Conservation (phyloP, 192 early-diverging fungal genomes). For the Spizellomyces sp. region DNA sequence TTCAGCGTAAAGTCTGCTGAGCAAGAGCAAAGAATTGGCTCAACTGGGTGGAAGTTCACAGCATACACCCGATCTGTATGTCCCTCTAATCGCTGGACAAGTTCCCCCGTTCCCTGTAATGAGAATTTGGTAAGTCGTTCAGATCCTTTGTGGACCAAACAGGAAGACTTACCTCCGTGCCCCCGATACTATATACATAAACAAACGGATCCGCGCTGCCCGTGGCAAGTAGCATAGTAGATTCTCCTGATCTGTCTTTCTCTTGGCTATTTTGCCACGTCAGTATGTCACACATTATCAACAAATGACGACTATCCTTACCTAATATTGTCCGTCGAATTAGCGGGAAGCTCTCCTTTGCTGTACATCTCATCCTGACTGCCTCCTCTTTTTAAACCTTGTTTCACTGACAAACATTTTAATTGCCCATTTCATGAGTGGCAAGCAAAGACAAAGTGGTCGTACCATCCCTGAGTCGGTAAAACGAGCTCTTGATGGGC, state of each 20-base stretch:
- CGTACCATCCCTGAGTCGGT: constrained; percentile 68
- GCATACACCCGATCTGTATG: constrained; percentile 94
- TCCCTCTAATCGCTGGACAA: constrained; percentile 80
- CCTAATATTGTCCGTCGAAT: neutral
- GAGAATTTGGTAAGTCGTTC: too few species aligned
- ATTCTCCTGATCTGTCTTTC: neutral
- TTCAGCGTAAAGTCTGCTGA: constrained; percentile 85
- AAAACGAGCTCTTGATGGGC: constrained; percentile 91
- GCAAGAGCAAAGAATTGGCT: constrained; percentile 79
- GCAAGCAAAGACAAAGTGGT: neutral
- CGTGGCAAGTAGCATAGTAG: constrained; percentile 67
- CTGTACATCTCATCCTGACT: constrained; percentile 48
- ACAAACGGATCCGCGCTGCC: constrained; percentile 83
- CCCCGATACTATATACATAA: constrained; percentile 67
- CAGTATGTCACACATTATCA: too few species aligned
- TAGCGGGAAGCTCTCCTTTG: neutral
- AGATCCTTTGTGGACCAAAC: too few species aligned
- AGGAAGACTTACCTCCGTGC: constrained; percentile 14
- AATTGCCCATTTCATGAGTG: too few species aligned
- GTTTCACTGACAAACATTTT: too few species aligned
- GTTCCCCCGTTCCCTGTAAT: constrained; percentile 39
- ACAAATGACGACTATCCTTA: too few species aligned
- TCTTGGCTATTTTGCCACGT: too few species aligned
- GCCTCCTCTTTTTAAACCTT: neutral
- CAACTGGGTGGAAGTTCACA: constrained; percentile 85